Base-by-base conservation (phyloP, 129 eudicot genomes). In the Flaveria robusta region DNA sequence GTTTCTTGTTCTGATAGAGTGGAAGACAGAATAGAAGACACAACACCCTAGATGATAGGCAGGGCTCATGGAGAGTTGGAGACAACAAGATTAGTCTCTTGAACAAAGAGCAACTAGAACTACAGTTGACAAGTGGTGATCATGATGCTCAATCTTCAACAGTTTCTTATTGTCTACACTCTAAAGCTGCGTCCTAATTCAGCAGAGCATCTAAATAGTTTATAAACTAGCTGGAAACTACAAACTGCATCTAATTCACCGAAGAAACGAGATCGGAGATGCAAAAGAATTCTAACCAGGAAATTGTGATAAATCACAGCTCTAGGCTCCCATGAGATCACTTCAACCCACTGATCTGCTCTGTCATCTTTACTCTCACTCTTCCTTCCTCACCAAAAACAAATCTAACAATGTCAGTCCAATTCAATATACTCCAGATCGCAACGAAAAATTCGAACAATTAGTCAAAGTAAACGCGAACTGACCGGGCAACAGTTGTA, bases 301-400 rank as follows among this genome's bases (percentile, higher is more conserved):
- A 91, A 88, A 77, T 90, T 87, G 49, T 93, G 98, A 83, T 83
- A 90, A 67, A 93, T 14, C 39, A 77, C 87, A 23, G 98, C 97
- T 87, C 97, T 79, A 9, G 98, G 98, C 81, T 90, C 97, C 98
- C 97, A 93, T 66, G 97, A 93, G 37, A 93, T 85, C 4, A 93
- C 81, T 83, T 93, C 96, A 80, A 87, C 97, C 98, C 98, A 90
- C 81, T 90, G 92, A 85, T 90, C 91, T 71, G 75, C 70, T 68
- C 86, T 86, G n/a, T 47, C 91, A 4, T 88, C 89, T 79, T 80
- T 81, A 19, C 66, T 90, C 51, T 75, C 85, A 74, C 76, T 81
- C 56, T 68, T 81, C 45, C 52, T 27, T 16, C 47, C 70, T 42
- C 79, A 29, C 59, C 29, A 23, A 45, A 43, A 26, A 13, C 54